Evolutionary conservation across 805 yeast genomes (phyloP), one percentile per base, ranked within the genome.

Genomic region (Yamadazyma insecticola): DNA sequence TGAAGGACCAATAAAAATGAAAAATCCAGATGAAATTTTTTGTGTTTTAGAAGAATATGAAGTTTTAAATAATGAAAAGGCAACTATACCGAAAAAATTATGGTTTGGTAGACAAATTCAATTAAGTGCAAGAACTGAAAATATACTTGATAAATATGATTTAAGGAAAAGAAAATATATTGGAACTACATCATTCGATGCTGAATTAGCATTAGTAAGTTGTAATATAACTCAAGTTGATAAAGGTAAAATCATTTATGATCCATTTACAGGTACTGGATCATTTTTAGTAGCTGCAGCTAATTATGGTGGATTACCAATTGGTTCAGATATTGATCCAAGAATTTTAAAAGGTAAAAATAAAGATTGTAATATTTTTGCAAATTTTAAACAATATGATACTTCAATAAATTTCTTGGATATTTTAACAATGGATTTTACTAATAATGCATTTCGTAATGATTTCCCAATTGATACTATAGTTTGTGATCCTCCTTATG

Each of bases 211-310:
- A 0, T 59, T 92, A 28, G 81, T 89, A 11, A 81, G 94, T 18
- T 84, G 95, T 48, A 92, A 90, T 48, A 70, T 92, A 30, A 96
- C 84, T 0, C 88, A 83, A 40, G 86, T 81, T 10, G 66, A 55
- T 22, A 65, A 70, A 0, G 82, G 81, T 0, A 72, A 78, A 32
- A 50, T 88, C 3, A 74, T 83, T 50, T 90, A 86, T 51, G 98
- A 92, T 57, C 98, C 98, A 15, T 92, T 92, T 60, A 87, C 85
- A 3, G 98, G 98, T 0, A 92, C 98, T 0, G 98, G 98, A 0
- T 86, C 96, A 13, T 92, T 92, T 50, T 63, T 90, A 23, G 81
- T 87, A 1, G 89, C 96, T 1, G 95, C 88, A 9, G 86, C 89
- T 0, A 74, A 81, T 41, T 87, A 75, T 53, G 95, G 95, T 2